These are phyloP conservation scores for Dothiorella sarmentorum DNA, from an alignment of 2,329 filamentous ascomycete genomes.

Conservation along the genomic window DNA sequence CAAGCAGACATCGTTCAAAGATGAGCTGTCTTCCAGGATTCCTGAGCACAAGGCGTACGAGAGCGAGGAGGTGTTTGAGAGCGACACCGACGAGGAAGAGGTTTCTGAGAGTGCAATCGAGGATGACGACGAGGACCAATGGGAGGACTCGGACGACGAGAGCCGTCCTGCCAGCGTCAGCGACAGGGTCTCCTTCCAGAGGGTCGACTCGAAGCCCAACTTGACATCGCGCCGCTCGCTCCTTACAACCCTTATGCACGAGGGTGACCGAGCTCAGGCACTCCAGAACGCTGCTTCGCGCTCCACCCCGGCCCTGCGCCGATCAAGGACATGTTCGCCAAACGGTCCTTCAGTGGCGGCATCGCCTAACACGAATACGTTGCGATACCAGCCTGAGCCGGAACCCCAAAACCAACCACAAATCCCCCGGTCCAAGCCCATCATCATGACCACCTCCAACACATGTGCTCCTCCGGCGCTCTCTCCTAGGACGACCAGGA, in stretches of 20 bases:
- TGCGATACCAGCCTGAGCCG: constrained; percentile 30
- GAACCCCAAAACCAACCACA: constrained; percentile 51
- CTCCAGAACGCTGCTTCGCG: constrained; percentile 64
- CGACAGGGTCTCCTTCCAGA: constrained; percentile 77
- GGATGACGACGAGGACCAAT: constrained; percentile 55
- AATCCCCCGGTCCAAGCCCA: constrained; percentile 73
- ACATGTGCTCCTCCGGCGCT: constrained; percentile 66
- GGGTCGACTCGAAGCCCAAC: constrained; percentile 83
- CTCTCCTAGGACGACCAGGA: constrained; percentile 84
- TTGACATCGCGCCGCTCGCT: constrained; percentile 82
- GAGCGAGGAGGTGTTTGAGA: constrained; percentile 58
- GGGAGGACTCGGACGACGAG: constrained; percentile 66
- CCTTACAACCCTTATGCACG: constrained; percentile 83
- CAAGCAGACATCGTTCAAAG: constrained; percentile 80
- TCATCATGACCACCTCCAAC: constrained; percentile 68
- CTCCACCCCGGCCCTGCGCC: constrained; percentile 53
- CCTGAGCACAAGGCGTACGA: constrained; percentile 52
- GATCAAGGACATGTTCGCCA: constrained; percentile 64
- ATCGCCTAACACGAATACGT: constrained; percentile 50
- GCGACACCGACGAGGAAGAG: constrained; percentile 55
- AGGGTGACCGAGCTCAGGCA: constrained; percentile 67
- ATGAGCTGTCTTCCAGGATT: constrained; percentile 68
- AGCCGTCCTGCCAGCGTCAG: constrained; percentile 80
- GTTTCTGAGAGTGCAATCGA: constrained; percentile 53
- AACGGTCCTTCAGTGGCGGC: constrained; percentile 64